A percentile compares a stretch with the other conserved stretches of the same genome.
Conservation (phyloP, 352 stramenopile genomes). For the Globisporangium ultimum region DNA sequence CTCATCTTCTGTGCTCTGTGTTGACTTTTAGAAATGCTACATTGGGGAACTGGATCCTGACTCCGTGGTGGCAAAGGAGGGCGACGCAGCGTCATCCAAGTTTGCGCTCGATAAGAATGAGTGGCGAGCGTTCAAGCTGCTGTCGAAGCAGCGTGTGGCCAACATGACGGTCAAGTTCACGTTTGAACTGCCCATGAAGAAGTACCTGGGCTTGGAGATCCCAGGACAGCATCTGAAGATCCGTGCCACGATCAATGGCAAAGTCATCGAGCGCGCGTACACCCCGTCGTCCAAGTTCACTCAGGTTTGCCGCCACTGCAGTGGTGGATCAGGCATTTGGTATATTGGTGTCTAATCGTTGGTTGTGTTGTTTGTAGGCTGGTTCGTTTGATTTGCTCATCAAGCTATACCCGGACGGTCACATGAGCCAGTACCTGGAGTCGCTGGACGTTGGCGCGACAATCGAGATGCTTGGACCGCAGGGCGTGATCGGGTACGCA, state of each 20-base stretch:
- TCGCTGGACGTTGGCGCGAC: conserved; percentile 43
- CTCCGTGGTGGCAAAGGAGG: conserved; percentile 19
- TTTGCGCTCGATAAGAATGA: conserved; percentile 60
- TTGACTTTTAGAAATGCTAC: conserved; percentile 60
- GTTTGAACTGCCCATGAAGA: conserved; percentile 62
- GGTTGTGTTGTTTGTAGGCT: conserved; percentile 15
- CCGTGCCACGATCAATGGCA: conserved; percentile 67
- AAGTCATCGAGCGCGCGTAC: conserved; percentile 72
- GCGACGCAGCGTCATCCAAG: conserved; percentile 20
- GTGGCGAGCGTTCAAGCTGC: conserved; percentile 64
- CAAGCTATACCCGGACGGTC: conserved; percentile 73
- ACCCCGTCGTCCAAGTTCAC: conserved; percentile 77
- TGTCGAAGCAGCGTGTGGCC: conserved; percentile 53
- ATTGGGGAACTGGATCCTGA: conserved; percentile 63
- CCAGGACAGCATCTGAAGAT: conserved; percentile 81
- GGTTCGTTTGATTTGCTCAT: conserved; percentile 70
- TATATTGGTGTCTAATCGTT: background rate
- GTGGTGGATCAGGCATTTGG: no score
- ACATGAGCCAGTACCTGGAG: conserved; percentile 73
- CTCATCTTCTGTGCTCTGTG: background rate
- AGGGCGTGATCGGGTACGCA: conserved; percentile 62
- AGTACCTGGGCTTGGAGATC: conserved; percentile 65
- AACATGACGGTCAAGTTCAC: conserved; percentile 67
- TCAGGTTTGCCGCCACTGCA: conserved; percentile 18
- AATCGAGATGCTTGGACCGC: conserved; percentile 73